Base-by-base conservation (phyloP, 192 early-diverging fungal species). In the Diversispora eburnea region DNA sequence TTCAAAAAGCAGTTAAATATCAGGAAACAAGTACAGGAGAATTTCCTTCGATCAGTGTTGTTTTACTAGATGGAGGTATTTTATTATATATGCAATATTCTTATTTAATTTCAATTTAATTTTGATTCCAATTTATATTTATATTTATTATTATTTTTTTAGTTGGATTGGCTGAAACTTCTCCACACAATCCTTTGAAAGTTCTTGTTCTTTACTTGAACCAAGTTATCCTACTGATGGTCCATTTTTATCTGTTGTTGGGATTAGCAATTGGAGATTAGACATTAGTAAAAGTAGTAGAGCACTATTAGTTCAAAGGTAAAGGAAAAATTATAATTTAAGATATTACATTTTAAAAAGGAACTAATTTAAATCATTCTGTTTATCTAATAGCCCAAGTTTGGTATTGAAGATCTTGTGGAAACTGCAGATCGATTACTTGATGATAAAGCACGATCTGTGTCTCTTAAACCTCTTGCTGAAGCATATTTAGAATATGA, bases 81-180 rank as follows among this genome's bases (percentile, higher is more conserved):
- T 17, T 15, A 15, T 62, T 12, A 67, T 8, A n/a, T 47, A 67
- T 57, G 55, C 6, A 6, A 6, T 10, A 20, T 57, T 6, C n/a
- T 57, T 20, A 57, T n/a, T 10, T 49, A 49, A 57, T 5, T 13
- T 57, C n/a, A 57, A n/a, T 57, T 17, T 57, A n/a, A 17, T 19
- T 57, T 17, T 19, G 5, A 19, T 19, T 17, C 4, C 17, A n/a
- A 56, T 57, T 57, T 57, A 57, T 25, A 58, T 20, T 58, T 7
- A 22, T 0, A 58, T 58, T 8, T 20, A 22, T 9, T 58, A 20
- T 4, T 58, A 20, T 58, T 58, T n/a, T n/a, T 46, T 43, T 19
- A 73, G 73, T 75, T 54, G 73, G 73, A 46, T 60, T 75, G 48
- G 73, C 63, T 0, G 73, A 75, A 58, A 75, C 73, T 4, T 45